Base-by-base conservation (phyloP, 148 eudicot species). In the Chenopodium suecicum region DNA sequence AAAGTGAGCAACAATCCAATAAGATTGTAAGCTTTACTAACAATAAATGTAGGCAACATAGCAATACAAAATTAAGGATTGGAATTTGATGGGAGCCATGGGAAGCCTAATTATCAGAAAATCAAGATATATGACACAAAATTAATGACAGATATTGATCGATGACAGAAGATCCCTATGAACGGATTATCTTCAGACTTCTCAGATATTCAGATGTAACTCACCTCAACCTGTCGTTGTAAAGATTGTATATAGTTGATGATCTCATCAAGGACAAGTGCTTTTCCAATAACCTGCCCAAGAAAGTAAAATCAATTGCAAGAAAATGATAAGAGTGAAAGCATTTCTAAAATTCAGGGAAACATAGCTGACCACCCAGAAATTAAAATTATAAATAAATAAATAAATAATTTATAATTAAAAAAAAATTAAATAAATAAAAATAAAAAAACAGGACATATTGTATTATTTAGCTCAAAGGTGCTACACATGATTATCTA, bases 241-340 rank as follows among this genome's bases (percentile, higher is more conserved):
- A 92, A 87, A 25, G 97, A 90, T 71, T 92, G 97, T 83, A 92
- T 86, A 80, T 94, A 94, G 69, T 94, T 94, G 77, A 94, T 94
- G 76, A 94, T 94, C 83, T 94, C 98, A 83, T 94, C 98, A 78
- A 94, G 96, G 63, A 94, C 94, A 70, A 94, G 90, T 68, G 96
- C 96, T 85, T 94, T 92, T 78, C 98, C 96, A 75, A 91, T 92
- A 76, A 92, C 93, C 98, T 94, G 85, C 75, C 58, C 56, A 56
- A 64, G 62, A 80, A 54, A 63, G 32, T 22, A 5, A 64, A 31
- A 48, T 20, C 60, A 22, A 66, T 29, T n/a, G 74, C 58, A n/a
- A 50, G 68, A 75, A 60, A 16, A 13, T 25, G 64, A 65, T 16
- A 13, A 46, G 23, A 50, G 63, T 76, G 11, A 14, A 60, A 50